These are phyloP conservation scores for Neospermospora avenae DNA, from an alignment of 2,329 filamentous ascomycete species.

Conservation along the genomic window DNA sequence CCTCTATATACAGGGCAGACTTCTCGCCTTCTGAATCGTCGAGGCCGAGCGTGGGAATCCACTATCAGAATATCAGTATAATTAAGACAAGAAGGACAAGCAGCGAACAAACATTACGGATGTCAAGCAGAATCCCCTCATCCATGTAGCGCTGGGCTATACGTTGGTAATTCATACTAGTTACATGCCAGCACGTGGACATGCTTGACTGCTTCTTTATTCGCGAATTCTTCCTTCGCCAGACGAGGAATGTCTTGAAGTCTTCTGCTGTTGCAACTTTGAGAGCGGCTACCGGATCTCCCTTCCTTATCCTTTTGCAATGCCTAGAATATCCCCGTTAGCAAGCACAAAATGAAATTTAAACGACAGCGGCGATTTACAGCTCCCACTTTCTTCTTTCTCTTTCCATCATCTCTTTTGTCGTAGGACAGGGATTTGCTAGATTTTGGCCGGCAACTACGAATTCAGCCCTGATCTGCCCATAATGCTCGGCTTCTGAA, in stretches of 20 bases:
- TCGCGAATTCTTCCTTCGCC: conserved; percentile 19
- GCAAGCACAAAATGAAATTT: conserved; percentile 7
- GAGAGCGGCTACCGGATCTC: conserved; percentile 13
- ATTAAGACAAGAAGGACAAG: conserved; percentile 2
- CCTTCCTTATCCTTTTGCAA: conserved; percentile 12
- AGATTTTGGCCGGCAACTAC: conserved; percentile 20
- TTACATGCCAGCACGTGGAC: conserved; percentile 24
- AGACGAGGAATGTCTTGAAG: conserved; percentile 28
- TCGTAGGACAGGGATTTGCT: conserved; percentile 22
- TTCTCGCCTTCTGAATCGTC: conserved; percentile 1
- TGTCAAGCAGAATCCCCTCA: conserved; percentile 22
- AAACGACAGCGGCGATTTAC: conserved; percentile 18
- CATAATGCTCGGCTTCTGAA: conserved; percentile 19
- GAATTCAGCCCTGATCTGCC: conserved; percentile 20
- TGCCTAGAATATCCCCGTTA: conserved; percentile 18
- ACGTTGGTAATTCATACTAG: conserved; percentile 2
- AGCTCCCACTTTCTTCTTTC: conserved; percentile 18
- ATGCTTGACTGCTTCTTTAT: conserved; percentile 26
- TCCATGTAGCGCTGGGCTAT: conserved; percentile 18
- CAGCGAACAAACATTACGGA: conserved; percentile 23
- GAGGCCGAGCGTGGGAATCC: conserved; percentile 12
- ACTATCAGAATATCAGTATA: conserved; percentile 12
- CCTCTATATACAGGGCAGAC: not conserved
- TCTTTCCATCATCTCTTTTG: conserved; percentile 22
- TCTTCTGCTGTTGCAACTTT: conserved; percentile 8